phyloP scores from a whole-genome alignment of 257 asterid genomes.

The Solanum tarapatanum region DNA sequence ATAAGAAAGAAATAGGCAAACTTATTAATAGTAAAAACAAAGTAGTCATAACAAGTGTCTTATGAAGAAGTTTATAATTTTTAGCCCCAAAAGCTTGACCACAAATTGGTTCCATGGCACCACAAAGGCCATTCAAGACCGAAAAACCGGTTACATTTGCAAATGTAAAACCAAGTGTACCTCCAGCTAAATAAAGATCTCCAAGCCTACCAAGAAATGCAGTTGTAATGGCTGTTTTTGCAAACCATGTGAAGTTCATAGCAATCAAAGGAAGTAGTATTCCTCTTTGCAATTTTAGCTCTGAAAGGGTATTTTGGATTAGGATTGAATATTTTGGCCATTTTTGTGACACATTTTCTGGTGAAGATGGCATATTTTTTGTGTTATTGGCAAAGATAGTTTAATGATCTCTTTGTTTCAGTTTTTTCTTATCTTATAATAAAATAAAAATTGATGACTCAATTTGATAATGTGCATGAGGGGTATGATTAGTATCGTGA shows the following conservation, averaged over 20 bases:
- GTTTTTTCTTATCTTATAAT: constrained; percentile 1
- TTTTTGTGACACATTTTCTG: background rate
- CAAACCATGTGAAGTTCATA: constrained; percentile 71
- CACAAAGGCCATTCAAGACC: constrained; percentile 56
- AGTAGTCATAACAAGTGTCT: constrained; percentile 54
- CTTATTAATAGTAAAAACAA: constrained; percentile 27
- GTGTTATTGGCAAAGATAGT: background rate
- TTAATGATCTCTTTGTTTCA: background rate
- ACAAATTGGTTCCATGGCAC: constrained; percentile 89
- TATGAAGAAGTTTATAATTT: constrained; percentile 67
- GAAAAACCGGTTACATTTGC: constrained; percentile 79
- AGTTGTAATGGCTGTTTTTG: constrained; percentile 68
- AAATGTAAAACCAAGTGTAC: constrained; percentile 63
- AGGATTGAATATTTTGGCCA: background rate
- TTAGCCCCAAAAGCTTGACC: constrained; percentile 90
- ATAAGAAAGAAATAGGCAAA: constrained; percentile 46
- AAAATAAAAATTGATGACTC: background rate
- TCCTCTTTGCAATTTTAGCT: constrained; percentile 49
- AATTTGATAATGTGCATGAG: background rate
- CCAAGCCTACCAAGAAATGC: constrained; percentile 71
- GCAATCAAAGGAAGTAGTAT: constrained; percentile 46
- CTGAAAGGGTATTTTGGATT: constrained; percentile 19
- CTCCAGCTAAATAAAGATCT: constrained; percentile 61
- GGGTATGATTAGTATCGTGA: constrained; percentile 26
- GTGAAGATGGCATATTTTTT: background rate